Evolutionary conservation across 495 filamentous ascomycete species (phyloP), one percentile per base, ranked within the genome.

Genomic region (Neurospora sp.): DNA sequence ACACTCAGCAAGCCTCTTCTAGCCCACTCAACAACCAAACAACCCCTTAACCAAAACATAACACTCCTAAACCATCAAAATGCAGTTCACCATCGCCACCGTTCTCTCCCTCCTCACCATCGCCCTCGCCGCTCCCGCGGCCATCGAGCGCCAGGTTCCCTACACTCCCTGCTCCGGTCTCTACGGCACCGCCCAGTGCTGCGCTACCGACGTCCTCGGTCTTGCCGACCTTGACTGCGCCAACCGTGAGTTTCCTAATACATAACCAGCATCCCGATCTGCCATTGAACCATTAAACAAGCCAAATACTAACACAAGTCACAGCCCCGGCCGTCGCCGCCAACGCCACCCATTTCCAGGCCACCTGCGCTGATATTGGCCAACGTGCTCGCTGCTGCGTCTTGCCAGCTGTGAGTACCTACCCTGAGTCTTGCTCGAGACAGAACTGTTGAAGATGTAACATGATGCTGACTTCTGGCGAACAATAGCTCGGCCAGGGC

Each of bases 371-470:
- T 0, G 81, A 31, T 70, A 79, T 82, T 70, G 82, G 83, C 76
- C 81, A 85, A 79, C 82, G 81, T 9, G 82, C 83, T 39, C 82
- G 83, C 73, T 85, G 83, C 82, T 85, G 83, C 71, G 81, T 81
- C 59, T 73, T 85, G 15, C 82, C 83, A 5, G 69, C 83, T 40
- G 79, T 81, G 72, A 72, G 79, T 72, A 17, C 10, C 34, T n/a
- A n/a, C 43, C 3, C 21, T n/a, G 5, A 42, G 4, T 3, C 11
- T 1, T 13, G 10, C 6, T 48, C 42, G 21, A 43, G 39, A 37
- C 39, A 45, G 24, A 42, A 34, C 24, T 39, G 39, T 43, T n/a
- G 6, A n/a, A n/a, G 40, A 6, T 43, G 17, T 19, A n/a, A 9
- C 17, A 43, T 43, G 40, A 3, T 43, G 40, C 40, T 43, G 40